Base-by-base conservation (phyloP, 805 yeast genomes). In the Saccharomyces paradoxus region DNA sequence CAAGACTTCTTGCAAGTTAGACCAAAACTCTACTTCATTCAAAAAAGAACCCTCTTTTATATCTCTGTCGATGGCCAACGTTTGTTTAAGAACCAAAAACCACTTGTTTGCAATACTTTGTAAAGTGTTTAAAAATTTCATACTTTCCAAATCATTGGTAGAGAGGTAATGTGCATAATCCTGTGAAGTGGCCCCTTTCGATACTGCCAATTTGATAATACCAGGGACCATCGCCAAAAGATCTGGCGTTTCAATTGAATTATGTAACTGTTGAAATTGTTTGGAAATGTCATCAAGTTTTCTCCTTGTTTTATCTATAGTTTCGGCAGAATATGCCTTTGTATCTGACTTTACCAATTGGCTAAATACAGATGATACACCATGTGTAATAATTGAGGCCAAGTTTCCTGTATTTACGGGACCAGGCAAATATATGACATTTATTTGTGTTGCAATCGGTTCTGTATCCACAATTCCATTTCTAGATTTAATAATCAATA, bases 1-100 rank as follows among this genome's bases (percentile, higher is more conserved):
- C 47, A 91, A 71, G 0, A 88, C 83, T 1, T 69, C 63, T 61
- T 87, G 92, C 73, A 87, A 75, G 0, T 89, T 79, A 8, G 74
- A 71, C 97, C 97, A 91, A 60, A 87, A 90, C 49, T 77, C 80
- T 2, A 86, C 74, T 62, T 91, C 97, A 46, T 86, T 89, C 1
- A 69, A 60, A 1, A 81, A 76, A 0, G 81, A 70, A 1, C 87
- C 89, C 28, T 78, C 82, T 0, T 70, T 56, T 0, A 86, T 81
- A 28, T 79, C 79, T 26, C 73, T 72, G 0, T 89, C 56, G 22
- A 58, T 48, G 1, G 32, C 12, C 14, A 53, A 80, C 5, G 89
- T 72, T 1, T 75, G 67, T 57, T 83, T 84, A 13, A 84, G 79
- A 32, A 80, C 78, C 56, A 76, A 80, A 17, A 84, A 81, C 97